Conservation (phyloP, 495 filamentous ascomycete species). For the Aspergillus sclerotioniger region DNA sequence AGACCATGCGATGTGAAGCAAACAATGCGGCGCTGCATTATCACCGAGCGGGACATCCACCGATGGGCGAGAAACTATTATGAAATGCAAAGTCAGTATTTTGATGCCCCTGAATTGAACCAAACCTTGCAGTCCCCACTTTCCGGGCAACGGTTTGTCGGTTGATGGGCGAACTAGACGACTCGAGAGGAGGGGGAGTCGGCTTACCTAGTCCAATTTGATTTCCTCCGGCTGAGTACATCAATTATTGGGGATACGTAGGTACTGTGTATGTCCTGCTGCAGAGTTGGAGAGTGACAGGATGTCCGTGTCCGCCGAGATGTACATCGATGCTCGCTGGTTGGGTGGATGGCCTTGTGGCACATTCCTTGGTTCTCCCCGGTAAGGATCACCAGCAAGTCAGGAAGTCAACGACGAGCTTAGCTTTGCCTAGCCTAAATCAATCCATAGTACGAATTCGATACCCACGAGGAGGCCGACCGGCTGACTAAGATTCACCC, state of each 20-base stretch:
- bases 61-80: background rate
- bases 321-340: no score
- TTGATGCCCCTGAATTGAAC: slow-evolving; percentile 8
- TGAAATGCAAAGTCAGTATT: background rate
- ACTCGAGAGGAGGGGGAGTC: background rate
- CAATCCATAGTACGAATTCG: no score
- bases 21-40: background rate
- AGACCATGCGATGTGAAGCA: background rate
- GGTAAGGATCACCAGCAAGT: no score
- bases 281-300: background rate
- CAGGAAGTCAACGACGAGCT: no score
- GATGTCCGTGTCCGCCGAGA: background rate
- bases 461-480: background rate
- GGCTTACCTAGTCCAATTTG: background rate
- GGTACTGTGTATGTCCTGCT: no score
- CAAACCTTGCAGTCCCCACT: slow-evolving; percentile 7
- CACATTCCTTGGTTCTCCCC: no score
- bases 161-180: background rate
- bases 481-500: background rate
- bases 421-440: no score
- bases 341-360: no score
- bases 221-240: background rate
- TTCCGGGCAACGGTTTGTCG: background rate
- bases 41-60: background rate
- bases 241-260: background rate